These are phyloP conservation scores for Stephania cephalantha DNA, from an alignment of 164 flowering plant species.

Conservation along the genomic window DNA sequence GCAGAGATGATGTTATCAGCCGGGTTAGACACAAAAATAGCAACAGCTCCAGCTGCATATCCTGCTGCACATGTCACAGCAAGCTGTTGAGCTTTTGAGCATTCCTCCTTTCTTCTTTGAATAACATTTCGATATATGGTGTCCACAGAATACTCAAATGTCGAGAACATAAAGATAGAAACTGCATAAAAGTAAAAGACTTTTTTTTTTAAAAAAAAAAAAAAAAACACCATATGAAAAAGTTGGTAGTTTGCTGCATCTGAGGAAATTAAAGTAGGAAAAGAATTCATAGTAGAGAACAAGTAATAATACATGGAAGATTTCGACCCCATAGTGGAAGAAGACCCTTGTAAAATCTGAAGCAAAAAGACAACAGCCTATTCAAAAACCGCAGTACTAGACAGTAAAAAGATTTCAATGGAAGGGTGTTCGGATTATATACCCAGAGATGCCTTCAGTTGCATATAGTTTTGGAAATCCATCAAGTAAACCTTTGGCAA, in stretches of 20 bases:
- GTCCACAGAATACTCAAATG: conserved; percentile 90
- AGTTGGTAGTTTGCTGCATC: background rate
- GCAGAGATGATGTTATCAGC: conserved; percentile 76
- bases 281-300: background rate
- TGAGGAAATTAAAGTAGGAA: background rate
- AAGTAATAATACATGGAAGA: conserved; percentile 61
- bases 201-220: background rate
- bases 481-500: conserved; percentile 77
- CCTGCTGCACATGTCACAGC: conserved; percentile 88
- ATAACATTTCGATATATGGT: conserved; percentile 41
- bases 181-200: conserved; percentile 35
- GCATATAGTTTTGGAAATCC: conserved; percentile 78
- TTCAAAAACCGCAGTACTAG: conserved; percentile 4
- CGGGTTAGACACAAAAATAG: conserved; percentile 70
- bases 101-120: conserved; percentile 63
- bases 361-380: conserved; percentile 14
- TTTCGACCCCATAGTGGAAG: conserved; percentile 85
- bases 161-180: conserved; percentile 79
- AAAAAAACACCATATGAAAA: background rate
- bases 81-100: conserved; percentile 77
- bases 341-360: conserved; percentile 82
- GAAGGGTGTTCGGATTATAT: conserved; percentile 5
- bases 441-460: conserved; percentile 80
- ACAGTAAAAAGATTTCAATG: background rate
- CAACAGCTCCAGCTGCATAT: conserved; percentile 77